phyloP scores from a whole-genome alignment of 2,329 filamentous ascomycete species.

The Alternaria sp. region DNA sequence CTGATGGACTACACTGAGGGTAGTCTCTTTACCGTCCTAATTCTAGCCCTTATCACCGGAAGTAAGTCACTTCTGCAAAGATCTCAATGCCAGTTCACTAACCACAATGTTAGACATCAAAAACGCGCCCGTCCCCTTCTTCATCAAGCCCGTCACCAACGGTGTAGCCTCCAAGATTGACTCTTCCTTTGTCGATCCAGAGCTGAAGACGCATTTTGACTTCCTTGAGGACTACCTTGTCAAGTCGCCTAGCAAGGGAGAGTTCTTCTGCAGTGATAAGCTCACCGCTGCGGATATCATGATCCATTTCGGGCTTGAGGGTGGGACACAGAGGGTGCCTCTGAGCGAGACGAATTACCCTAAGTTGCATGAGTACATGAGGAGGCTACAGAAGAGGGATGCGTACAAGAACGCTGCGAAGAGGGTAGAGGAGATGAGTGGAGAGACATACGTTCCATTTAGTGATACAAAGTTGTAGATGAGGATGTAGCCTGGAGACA shows the following conservation, averaged over 20 bases:
- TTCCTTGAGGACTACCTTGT: conserved; percentile 62
- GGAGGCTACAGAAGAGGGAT: conserved; percentile 56
- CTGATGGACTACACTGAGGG: conserved; percentile 85
- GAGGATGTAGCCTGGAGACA: not conserved
- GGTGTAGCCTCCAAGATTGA: conserved; percentile 62
- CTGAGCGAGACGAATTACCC: conserved; percentile 58
- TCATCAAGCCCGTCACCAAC: conserved; percentile 70
- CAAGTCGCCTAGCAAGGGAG: conserved; percentile 58
- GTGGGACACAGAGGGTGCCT: conserved; percentile 48
- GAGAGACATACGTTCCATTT: conserved; percentile 48
- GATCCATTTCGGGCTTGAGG: conserved; percentile 62
- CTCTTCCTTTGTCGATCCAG: conserved; percentile 56
- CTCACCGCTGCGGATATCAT: conserved; percentile 63
- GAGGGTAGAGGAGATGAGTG: conserved; percentile 58
- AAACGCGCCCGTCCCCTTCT: conserved; percentile 69
- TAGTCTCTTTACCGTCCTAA: conserved; percentile 75
- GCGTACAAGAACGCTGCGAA: conserved; percentile 59
- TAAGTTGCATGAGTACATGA: conserved; percentile 57
- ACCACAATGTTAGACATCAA: conserved; percentile 47
- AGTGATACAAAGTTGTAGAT: conserved; percentile 35
- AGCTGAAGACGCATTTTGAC: conserved; percentile 58
- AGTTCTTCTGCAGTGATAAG: conserved; percentile 60
- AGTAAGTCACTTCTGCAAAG: conserved; percentile 25
- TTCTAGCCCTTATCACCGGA: conserved; percentile 69
- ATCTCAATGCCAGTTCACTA: not conserved